phyloP scores from a whole-genome alignment of 2,329 filamentous ascomycete genomes.

The Trichocomaceae sp. region DNA sequence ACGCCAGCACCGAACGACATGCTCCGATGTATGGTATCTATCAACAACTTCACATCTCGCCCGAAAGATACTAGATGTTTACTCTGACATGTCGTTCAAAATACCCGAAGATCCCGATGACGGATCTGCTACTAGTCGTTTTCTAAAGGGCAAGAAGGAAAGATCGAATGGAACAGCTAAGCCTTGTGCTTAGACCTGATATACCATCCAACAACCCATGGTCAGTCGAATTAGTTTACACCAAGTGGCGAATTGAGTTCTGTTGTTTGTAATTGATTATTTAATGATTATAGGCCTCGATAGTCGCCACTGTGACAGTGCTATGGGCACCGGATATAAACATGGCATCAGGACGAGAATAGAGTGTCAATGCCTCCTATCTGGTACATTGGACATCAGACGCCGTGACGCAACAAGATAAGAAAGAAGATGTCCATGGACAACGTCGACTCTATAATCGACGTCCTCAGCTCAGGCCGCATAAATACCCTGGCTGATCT shows the following conservation, averaged over 20 bases:
- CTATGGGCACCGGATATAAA: neutral
- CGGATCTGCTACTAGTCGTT: too few relatives aligned
- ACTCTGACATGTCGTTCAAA: neutral
- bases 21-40: neutral
- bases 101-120: neutral
- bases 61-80: neutral
- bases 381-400: neutral
- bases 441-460: slow-evolving; percentile 52
- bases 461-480: slow-evolving; percentile 58
- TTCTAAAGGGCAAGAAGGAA: too few relatives aligned
- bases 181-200: too few relatives aligned
- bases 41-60: neutral
- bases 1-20: neutral
- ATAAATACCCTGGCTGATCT: slow-evolving; percentile 68
- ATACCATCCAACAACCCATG: too few relatives aligned
- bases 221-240: too few relatives aligned
- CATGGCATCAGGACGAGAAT: neutral
- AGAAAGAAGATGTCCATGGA: slow-evolving; percentile 18
- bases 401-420: neutral
- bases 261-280: too few relatives aligned
- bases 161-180: too few relatives aligned
- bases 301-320: too few relatives aligned
- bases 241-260: too few relatives aligned
- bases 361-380: neutral
- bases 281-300: too few relatives aligned